A percentile compares a stretch with the other conserved stretches of the same genome.
These are phyloP conservation scores for Lodderomyces theae DNA, from an alignment of 1,139 yeast species.

Conservation along the genomic window DNA sequence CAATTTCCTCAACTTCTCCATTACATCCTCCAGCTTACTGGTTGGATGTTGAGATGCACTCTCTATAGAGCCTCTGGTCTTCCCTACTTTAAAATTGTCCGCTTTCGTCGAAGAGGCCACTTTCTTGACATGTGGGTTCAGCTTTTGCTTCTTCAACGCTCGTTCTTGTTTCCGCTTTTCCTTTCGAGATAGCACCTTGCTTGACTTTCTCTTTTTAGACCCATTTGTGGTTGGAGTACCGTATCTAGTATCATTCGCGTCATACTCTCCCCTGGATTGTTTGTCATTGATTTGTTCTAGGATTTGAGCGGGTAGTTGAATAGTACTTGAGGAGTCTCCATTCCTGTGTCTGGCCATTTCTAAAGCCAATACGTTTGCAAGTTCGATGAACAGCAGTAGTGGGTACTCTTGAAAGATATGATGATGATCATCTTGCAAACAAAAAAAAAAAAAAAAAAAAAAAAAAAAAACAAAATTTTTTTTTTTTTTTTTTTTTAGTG, in stretches of 20 bases:
- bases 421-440: neutral
- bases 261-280: conserved; percentile 30
- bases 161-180: conserved; percentile 59
- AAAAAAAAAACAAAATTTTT: too few species aligned
- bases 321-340: neutral
- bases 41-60: conserved; percentile 8
- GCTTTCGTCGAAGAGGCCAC: neutral
- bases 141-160: conserved; percentile 44
- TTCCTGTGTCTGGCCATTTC: neutral
- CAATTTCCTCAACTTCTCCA: conserved; percentile 22
- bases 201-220: conserved; percentile 22
- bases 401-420: neutral
- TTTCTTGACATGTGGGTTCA: conserved; percentile 16
- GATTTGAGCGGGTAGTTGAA: conserved; percentile 64
- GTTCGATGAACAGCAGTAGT: neutral
- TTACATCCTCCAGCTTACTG: conserved; percentile 22
- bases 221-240: conserved; percentile 19
- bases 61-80: conserved; percentile 6
- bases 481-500: too few species aligned
- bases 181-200: conserved; percentile 39
- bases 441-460: too few species aligned
- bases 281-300: conserved; percentile 59
- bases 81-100: conserved; percentile 12
- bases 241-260: conserved; percentile 34
- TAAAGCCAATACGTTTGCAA: too few species aligned